Base-by-base conservation (phyloP, 2,329 filamentous ascomycete genomes). In the Dothidotthia symphoricarpi region DNA sequence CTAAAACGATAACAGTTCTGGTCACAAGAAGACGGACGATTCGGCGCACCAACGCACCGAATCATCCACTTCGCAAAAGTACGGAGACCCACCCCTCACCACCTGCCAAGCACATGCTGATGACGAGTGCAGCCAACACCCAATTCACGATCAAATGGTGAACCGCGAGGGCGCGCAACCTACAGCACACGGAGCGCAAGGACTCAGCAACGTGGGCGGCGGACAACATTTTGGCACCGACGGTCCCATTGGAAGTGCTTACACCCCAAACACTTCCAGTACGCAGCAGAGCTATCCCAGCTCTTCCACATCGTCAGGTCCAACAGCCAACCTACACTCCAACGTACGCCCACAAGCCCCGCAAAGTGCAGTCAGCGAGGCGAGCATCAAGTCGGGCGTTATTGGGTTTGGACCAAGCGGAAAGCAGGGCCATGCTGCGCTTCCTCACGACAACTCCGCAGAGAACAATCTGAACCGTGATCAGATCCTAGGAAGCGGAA, bases 361-460 rank as follows among this genome's bases (percentile, higher is more conserved):
- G 6, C 28, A 34, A 16, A 47, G 58, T 11, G 57, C 49, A 4
- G 40, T 47, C 8, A 69, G 63, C 42, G 56, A 54, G 19, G 60
- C 61, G 13, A 68, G 64, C 46, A 65, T 69, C 56, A 68, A 68
- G 50, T 68, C 64, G 40, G 66, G 64, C 32, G 63, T 69, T 11
- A 61, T 67, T 34, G 67, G 68, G 7, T 62, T 63, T 35, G 48
- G 54, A 9, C 47, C 53, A 36, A 46, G 43, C 24, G 33, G 40
- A 4, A 19, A 36, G 8, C 51, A 58, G 16, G 44, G 33, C 14
- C 60, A 64, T 41, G 58, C 60, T 34, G 58, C 59, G 15, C 24
- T 57, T 40, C 37, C 50, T 13, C 44, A 44, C 17, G 41, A 45
- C 28, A 49, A 41, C 22, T 30, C 43, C 22, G 28, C 45, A 27